Conservation (phyloP, 345 rosid genomes). For the Syzygium oleosum region DNA sequence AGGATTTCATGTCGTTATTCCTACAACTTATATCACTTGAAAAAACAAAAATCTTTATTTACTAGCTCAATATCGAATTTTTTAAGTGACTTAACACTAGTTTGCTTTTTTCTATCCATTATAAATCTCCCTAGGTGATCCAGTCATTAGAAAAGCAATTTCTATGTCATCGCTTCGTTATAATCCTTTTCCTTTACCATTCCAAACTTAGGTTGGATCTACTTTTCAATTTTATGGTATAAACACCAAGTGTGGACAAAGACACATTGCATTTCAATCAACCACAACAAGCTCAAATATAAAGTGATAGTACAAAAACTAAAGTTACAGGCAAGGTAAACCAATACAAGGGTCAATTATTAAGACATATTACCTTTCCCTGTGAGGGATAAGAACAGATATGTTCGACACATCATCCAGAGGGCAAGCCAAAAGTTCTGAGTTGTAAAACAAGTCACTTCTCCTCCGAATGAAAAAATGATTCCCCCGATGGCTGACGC, state of each 20-base stretch:
- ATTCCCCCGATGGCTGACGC: conserved; percentile 74
- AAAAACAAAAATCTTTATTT: neutral
- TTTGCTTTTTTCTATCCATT: neutral
- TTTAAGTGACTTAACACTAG: neutral
- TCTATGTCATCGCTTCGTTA: neutral
- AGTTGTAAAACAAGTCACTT: conserved; percentile 70
- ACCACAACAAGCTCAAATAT: neutral
- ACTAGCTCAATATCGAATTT: neutral
- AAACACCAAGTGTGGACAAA: neutral
- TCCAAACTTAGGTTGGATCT: neutral
- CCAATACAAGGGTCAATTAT: neutral
- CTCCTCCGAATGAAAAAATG: conserved; percentile 76
- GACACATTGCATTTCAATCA: neutral
- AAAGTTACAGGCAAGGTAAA: neutral
- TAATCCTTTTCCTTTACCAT: neutral
- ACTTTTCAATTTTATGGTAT: neutral
- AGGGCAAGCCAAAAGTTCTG: conserved; percentile 68
- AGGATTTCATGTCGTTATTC: neutral
- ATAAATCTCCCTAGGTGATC: neutral
- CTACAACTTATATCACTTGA: neutral
- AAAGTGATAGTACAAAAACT: neutral
- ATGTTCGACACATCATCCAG: conserved; percentile 52
- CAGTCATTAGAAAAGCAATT: neutral
- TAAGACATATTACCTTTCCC: conserved; percentile 46
- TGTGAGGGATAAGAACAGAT: conserved; percentile 64